Percentiles rank a stretch among this genome's conserved stretches.
Conservation (phyloP, 148 eudicot species). For the Euryodendron excelsum region DNA sequence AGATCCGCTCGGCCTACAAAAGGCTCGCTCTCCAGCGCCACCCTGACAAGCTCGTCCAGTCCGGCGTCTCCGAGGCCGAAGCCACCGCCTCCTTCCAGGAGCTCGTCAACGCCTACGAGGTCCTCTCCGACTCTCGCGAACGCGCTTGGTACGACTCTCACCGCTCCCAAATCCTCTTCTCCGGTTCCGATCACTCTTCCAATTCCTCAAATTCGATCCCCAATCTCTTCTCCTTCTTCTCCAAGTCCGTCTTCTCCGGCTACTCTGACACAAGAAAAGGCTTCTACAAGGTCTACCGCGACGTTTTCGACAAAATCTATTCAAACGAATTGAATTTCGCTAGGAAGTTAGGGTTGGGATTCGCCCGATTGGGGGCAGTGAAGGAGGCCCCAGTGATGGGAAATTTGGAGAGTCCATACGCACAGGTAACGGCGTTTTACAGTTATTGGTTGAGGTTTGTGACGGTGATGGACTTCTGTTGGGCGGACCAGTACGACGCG, state of each 20-base stretch:
- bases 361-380: constrained; percentile 56
- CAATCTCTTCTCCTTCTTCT: constrained; percentile 67
- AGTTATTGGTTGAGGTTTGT: constrained; percentile 81
- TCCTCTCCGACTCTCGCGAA: constrained; percentile 81
- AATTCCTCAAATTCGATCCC: constrained; percentile 35
- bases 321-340: constrained; percentile 63
- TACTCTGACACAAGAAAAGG: constrained; percentile 52
- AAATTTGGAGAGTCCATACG: constrained; percentile 63
- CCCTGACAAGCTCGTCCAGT: constrained; percentile 84
- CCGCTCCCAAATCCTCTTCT: constrained; percentile 80
- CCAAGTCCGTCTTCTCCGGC: constrained; percentile 69
- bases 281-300: constrained; percentile 78
- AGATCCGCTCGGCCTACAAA: constrained; percentile 79
- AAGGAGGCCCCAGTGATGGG: constrained; percentile 90
- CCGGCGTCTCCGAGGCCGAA: constrained; percentile 62
- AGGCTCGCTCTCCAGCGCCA: constrained; percentile 94
- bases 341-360: constrained; percentile 59
- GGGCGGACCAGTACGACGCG: constrained; percentile 79
- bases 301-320: constrained; percentile 62
- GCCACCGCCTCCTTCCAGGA: constrained; percentile 93
- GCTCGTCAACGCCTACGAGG: constrained; percentile 88
- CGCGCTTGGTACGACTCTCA: constrained; percentile 97
- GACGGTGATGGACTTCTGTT: constrained; percentile 86
- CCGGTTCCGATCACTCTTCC: constrained; percentile 21
- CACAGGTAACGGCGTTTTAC: constrained; percentile 89